Conservation (phyloP, 768 basidiomycete species). For the Termitomyces sp. region DNA sequence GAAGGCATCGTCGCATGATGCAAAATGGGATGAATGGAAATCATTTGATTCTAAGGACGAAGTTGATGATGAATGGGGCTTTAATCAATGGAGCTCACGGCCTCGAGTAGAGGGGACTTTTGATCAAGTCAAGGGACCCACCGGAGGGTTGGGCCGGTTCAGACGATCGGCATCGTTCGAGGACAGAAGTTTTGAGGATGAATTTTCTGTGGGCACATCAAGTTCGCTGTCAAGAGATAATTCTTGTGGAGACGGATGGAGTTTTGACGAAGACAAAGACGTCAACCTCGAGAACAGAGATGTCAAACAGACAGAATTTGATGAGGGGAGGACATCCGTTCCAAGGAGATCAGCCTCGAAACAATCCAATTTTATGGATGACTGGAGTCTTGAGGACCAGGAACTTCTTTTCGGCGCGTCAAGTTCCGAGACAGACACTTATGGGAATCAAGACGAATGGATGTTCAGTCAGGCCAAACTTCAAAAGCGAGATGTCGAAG, state of each 20-base stretch:
- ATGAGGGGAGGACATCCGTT: background rate
- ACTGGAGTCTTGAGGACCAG: background rate
- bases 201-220: background rate
- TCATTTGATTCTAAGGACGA: constrained; percentile 23
- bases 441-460: background rate
- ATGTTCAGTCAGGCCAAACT: background rate
- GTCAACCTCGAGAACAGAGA: background rate
- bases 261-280: background rate
- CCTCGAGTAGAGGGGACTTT: background rate
- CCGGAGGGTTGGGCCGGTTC: background rate
- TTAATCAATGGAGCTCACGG: constrained; percentile 1
- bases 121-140: background rate
- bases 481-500: background rate
- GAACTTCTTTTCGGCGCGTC: background rate
- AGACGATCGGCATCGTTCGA: background rate
- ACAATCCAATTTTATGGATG: background rate
- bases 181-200: background rate
- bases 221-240: background rate
- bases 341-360: background rate
- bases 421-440: background rate
- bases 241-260: background rate
- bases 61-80: constrained; percentile 21
- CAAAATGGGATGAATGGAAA: constrained; percentile 50
- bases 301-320: background rate
- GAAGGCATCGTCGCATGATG: constrained; percentile 4